Evolutionary conservation across 2,329 filamentous ascomycete genomes (phyloP), one percentile per base, ranked within the genome.

Genomic region (Fusarium tricinctum): DNA sequence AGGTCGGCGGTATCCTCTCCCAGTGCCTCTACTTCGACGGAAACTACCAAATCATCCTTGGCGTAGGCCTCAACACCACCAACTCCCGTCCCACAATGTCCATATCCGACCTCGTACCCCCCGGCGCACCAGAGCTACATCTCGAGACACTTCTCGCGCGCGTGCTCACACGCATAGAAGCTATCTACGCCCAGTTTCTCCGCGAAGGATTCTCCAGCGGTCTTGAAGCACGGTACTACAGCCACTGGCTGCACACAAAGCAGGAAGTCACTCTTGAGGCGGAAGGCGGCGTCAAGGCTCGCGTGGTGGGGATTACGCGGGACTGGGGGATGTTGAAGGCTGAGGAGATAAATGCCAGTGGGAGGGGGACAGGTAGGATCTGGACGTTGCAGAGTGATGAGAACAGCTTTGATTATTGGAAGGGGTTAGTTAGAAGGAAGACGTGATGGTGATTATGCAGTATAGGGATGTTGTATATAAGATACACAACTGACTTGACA

Each of bases 391-490:
- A 97, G 83, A 97, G 94, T 78, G 96, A 99, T 78, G 93, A 94
- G 77, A 99, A 99, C 76, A 97, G 94, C 78, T 99, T 99, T 82
- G 96, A 99, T 80, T 99, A 97, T 78, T 97, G 97, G 81, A 92
- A 88, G 76, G 96, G 96, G 0, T 76, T 99, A 73, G 82, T 99
- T 20, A 93, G 89, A 82, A 87, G 91, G 74, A 98, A 97, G 83
- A 79, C 89, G 3, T 94, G 30, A 55, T 39, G 5, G 51, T 22
- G 14, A 14, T 20, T 19, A 12, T 20, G 10, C 49, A 22, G 33
- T 35, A n/a, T 13, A 35, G 17, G 14, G 14, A n/a, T 17, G 8
- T 17, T 35, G 33, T 35, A 6, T 35, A 35, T 35, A 15, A n/a
- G 15, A n/a, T n/a, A 35, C 8, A 35, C 7, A 35, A 35, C 0